These are phyloP conservation scores for Hanseniaspora pseudoguilliermondii DNA, from an alignment of 805 yeast species.

Conservation along the genomic window DNA sequence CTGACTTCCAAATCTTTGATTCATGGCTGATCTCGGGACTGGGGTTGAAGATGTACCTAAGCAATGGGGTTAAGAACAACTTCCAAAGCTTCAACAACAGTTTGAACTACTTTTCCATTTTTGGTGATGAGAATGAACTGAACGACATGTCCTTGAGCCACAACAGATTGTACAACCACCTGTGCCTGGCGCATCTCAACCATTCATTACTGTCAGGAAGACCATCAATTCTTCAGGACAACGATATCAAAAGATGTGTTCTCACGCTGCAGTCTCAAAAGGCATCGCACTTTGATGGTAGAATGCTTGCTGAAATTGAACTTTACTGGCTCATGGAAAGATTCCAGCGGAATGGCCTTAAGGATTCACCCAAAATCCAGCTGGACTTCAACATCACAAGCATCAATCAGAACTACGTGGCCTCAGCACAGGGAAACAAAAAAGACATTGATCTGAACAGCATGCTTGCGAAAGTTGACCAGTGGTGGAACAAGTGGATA, in stretches of 20 bases:
- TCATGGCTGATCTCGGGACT: slow-evolving; percentile 58
- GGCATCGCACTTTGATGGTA: slow-evolving; percentile 68
- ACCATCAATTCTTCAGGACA: slow-evolving; percentile 47
- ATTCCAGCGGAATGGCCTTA: slow-evolving; percentile 7
- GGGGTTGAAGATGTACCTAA: slow-evolving; percentile 36
- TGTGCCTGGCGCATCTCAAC: slow-evolving; percentile 54
- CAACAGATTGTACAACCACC: slow-evolving; percentile 58
- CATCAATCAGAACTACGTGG: background rate
- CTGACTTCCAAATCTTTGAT: slow-evolving; percentile 43
- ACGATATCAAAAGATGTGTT: slow-evolving; percentile 45
- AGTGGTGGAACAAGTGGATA: slow-evolving; percentile 61
- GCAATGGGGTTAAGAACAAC: slow-evolving; percentile 2
- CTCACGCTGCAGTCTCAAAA: slow-evolving; percentile 43
- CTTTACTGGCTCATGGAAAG: slow-evolving; percentile 29
- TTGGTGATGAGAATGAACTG: slow-evolving; percentile 28
- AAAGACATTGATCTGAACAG: slow-evolving; percentile 4
- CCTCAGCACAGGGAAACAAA: background rate
- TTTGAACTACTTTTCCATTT: slow-evolving; percentile 25
- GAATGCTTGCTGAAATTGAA: slow-evolving; percentile 66
- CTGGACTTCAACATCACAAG: slow-evolving; percentile 1
- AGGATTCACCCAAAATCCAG: background rate
- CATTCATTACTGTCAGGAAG: slow-evolving; percentile 55
- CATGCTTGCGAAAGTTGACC: slow-evolving; percentile 39
- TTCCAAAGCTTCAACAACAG: slow-evolving; percentile 30
- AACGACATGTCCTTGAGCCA: slow-evolving; percentile 38